Base-by-base conservation (phyloP, 306 rosid species). In the Lathyrus sativus region DNA sequence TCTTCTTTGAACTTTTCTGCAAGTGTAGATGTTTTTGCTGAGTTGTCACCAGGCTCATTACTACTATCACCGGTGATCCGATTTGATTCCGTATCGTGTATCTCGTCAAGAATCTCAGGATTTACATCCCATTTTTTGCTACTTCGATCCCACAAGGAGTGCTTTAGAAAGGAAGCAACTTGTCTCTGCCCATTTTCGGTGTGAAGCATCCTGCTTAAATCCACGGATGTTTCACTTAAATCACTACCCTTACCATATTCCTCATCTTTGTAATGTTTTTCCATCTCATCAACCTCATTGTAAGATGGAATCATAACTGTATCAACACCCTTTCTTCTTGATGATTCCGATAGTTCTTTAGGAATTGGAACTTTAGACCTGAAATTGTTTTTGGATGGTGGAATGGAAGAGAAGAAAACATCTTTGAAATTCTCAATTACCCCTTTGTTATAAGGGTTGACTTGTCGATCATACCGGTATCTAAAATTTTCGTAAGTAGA, bases 401-500 rank as follows among this genome's bases (percentile, higher is more conserved):
- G 89, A 76, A 88, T 78, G 10, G 70, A 67, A 17, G 85, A 65
- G 79, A 85, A 86, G 73, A 88, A 86, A 59, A 76, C 54, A 79
- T 86, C 89, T 68, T 38, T 59, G 79, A 88, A 80, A 78, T 88
- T 88, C 65, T 53, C 6, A 29, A 62, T 7, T 66, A 83, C 63
- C 56, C 91, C 95, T 67, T 50, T 83, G 77, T 84, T 71, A 50
- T 70, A 78, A 38, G 95, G 91, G 73, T 88, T 86, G 69, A 35
- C 79, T 59, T 76, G 77, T 53, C 51, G 79, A 55, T 84, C 86
- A 50, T 84, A 86, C 10, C 91, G 87, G 76, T 86, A 84, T 82
- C 84, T 86, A 67, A 84, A 88, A 71, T 88, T 86, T 79, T 88
- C 95, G 46, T 86, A 88, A 54, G 95, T 88, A 59, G 95, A 82